Evolutionary conservation across 106 monocot genomes (phyloP), one percentile per base, ranked within the genome.

Genomic region (Dendrobium huoshanense): DNA sequence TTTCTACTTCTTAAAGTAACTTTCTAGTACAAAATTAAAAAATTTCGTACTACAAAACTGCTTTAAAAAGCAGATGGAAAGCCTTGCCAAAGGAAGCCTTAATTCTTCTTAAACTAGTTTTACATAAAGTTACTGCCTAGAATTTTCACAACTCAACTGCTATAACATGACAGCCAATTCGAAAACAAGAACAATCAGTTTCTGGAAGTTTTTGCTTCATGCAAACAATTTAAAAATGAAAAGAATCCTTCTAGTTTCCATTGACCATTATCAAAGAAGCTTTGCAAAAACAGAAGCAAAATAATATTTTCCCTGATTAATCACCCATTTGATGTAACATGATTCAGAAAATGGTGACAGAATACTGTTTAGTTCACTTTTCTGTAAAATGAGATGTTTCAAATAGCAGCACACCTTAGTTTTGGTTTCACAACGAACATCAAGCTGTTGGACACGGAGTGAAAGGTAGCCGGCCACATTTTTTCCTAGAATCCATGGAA

Each of bases 401-500:
- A 29, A 2, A 37, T 33, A 19, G 33, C 19, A 9, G 75, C 65
- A 25, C 1, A 92, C 95, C 89, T 91, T 93, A 7, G 89, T 91
- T 83, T 96, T 96, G 79, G 96, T 96, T 82, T 96, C 96, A 82
- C 93, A 96, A 43, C 84, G 87, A 45, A 93, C 89, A 88, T 96
- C 96, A 41, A 96, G 88, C 75, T 96, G 96, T 65, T 91, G 93
- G 25, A 96, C 74, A 55, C 93, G 89, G 41, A 93, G 67, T 41
- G 96, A 91, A 48, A 96, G 91, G 75, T 88, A 83, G 10, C 96
- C 91, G 77, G 93, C 93, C 68, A 93, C 54, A 29, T 86, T 83
- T 37, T 75, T 75, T 18, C 93, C 96, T 27, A 93, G n/a, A 72
- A 88, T 81, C 96, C 93, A 93, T 11, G 96, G 93, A 58, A 96